Conservation (phyloP, 108 stramenopile species). For the Thalassiosira profunda region DNA sequence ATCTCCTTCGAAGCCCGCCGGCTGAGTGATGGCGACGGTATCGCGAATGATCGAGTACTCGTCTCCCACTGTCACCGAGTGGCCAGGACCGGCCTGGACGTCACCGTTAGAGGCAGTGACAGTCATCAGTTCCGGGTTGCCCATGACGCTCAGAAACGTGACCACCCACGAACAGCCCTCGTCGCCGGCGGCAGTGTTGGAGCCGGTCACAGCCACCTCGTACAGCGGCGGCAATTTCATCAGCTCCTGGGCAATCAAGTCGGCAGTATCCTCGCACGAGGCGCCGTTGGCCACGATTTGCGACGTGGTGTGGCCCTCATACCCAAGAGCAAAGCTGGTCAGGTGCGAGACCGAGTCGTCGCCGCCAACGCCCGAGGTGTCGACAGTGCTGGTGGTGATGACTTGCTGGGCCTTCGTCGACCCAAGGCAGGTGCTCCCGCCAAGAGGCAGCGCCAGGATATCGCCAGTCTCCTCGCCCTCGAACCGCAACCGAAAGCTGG, state of each 20-base stretch:
- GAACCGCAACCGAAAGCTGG: constrained; percentile 42
- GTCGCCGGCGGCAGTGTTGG: constrained; percentile 37
- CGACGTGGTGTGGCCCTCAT: constrained; percentile 57
- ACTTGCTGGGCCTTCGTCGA: constrained; percentile 55
- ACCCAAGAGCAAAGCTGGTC: constrained; percentile 51
- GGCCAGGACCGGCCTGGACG: constrained; percentile 29
- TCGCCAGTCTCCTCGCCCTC: constrained; percentile 42
- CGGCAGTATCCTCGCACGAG: constrained; percentile 60
- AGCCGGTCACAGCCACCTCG: constrained; percentile 59
- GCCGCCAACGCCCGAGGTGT: constrained; percentile 52
- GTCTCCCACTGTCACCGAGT: constrained; percentile 41
- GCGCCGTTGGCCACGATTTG: constrained; percentile 51
- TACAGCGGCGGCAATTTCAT: constrained; percentile 56
- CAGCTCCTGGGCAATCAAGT: constrained; percentile 53
- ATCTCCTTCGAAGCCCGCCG: constrained; percentile 45
- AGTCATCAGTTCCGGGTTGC: constrained; percentile 52
- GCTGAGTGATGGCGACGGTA: constrained; percentile 38
- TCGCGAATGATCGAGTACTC: constrained; percentile 40
- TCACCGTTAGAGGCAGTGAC: constrained; percentile 46
- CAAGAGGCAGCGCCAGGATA: constrained; percentile 40
- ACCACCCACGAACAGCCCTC: constrained; percentile 70
- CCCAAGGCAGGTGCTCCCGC: constrained; percentile 49
- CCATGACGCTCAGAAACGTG: constrained; percentile 60
- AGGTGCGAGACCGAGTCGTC: constrained; percentile 69
- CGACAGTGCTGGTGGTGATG: constrained; percentile 62